Conservation (phyloP, 345 rosid genomes). For the Eucalyptus marginata region DNA sequence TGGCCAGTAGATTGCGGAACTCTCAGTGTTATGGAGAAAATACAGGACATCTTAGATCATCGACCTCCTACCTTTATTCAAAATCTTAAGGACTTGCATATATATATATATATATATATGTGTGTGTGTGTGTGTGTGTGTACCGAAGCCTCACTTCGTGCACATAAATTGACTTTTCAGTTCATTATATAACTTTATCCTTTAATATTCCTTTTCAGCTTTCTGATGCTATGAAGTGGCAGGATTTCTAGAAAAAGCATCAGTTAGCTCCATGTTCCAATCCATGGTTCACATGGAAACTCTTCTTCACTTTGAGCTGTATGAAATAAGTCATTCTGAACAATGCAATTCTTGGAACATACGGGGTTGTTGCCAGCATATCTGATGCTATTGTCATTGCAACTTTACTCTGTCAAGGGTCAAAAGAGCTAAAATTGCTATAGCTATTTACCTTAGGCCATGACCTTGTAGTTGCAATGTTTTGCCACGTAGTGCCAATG, state of each 20-base stretch:
- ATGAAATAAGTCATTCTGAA: not conserved
- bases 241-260: not conserved
- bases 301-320: not conserved
- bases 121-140: no score
- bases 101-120: not conserved
- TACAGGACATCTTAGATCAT: not conserved
- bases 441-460: not conserved
- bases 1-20: not conserved
- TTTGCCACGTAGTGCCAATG: not conserved
- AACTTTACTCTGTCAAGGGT: not conserved
- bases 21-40: not conserved
- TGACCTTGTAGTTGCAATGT: not conserved
- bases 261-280: not conserved
- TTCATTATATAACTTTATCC: not conserved
- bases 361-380: not conserved
- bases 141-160: not conserved
- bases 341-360: not conserved
- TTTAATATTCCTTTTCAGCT: not conserved
- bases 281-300: not conserved
- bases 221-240: not conserved
- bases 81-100: not conserved
- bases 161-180: not conserved
- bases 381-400: not conserved
- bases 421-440: not conserved
- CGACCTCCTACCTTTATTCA: not conserved